Evolutionary conservation across 768 basidiomycete genomes (phyloP).

Genomic region (Termitomyces bulborhizus): DNA sequence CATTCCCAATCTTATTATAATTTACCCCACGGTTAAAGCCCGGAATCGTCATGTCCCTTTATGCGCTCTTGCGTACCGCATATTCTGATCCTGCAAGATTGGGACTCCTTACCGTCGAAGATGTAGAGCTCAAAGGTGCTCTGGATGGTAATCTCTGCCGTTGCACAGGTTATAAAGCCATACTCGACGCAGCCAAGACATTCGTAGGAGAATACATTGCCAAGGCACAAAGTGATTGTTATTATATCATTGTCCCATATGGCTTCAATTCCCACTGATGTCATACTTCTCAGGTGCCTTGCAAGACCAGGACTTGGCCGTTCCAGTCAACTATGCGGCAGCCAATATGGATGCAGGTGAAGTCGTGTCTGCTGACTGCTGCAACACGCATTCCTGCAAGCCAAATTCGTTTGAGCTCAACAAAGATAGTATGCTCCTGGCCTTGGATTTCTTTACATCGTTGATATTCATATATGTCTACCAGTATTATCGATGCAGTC

Average conservation of each 20-base stretch:
- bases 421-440: constrained; percentile 3
- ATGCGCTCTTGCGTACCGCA: constrained; percentile 12
- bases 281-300: background rate
- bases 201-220: constrained; percentile 13
- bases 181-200: constrained; percentile 13
- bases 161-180: constrained; percentile 13
- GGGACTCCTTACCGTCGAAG: constrained; percentile 10
- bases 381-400: background rate
- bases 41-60: constrained; percentile 14
- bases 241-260: background rate
- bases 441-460: background rate
- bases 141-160: constrained; percentile 14
- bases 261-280: background rate
- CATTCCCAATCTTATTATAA: background rate
- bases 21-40: background rate
- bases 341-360: constrained; percentile 12
- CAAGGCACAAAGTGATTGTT: constrained; percentile 7
- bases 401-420: background rate
- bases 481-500: background rate
- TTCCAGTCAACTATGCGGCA: constrained; percentile 11
- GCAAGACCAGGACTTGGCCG: constrained; percentile 2
- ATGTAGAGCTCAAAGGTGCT: constrained; percentile 13
- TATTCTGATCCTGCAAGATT: constrained; percentile 13
- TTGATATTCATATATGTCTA: background rate
- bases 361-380: constrained; percentile 2